Evolutionary conservation across 768 basidiomycete genomes (phyloP), one percentile per base, ranked within the genome.

Genomic region (Lactarius pseudohatsudake): DNA sequence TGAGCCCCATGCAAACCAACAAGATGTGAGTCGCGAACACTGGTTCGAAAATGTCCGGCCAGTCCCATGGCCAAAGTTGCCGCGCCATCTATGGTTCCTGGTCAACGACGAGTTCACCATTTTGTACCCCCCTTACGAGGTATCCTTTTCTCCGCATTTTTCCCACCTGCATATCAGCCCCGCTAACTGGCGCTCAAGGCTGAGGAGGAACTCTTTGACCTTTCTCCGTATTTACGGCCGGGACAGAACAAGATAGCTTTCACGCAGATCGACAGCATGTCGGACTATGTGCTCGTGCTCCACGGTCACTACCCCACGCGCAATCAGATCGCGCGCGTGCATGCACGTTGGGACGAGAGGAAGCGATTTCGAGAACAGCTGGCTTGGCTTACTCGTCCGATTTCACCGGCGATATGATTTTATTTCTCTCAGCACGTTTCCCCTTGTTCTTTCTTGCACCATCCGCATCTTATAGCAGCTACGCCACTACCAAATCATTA

Each of bases 41-140:
- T 67, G 66, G 66, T 64, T 67, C 26, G 66, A 67, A 56, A 67
- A 67, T n/a, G 32, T 45, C 41, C 62, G 41, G 62, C 66, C 66
- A 1, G n/a, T 64, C 8, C 58, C 66, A 26, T 67, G 66, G 66
- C 53, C 58, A n/a, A 64, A 59, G 9, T n/a, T 67, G 43, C 66
- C 66, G 32, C 66, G 41, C 13, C 20, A 40, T 47, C 32, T 64
- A 26, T 64, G 58, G 61, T 50, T 34, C 30, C 2, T 64, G 5
- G 26, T 67, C 41, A 67, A 67, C 26, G 62, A 67, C 8, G 36
- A 55, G 3, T 0, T 16, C 34, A 28, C 34, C 4, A 34, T 43
- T 6, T 22, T 56, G 18, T 64, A 63, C 50, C 66, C 66, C 2
- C 66, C 66, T 22, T 59, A 45, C 32, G 6, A n/a, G 66, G 66